These are phyloP conservation scores for Candida freyschussii DNA, from an alignment of 1,139 yeast species.

Conservation along the genomic window DNA sequence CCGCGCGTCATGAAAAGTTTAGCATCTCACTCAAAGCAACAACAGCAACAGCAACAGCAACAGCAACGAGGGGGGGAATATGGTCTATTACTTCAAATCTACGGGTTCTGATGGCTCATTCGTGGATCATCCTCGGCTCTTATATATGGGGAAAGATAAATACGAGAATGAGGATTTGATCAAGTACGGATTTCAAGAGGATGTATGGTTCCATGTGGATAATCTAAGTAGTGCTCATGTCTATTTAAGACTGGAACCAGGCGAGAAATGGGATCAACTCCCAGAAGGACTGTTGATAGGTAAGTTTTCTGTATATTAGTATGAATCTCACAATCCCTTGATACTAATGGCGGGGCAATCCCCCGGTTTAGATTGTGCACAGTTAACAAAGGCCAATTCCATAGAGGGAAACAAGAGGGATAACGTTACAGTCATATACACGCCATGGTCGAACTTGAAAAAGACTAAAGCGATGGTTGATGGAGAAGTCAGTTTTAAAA, in stretches of 20 bases:
- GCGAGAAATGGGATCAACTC: conserved; percentile 44
- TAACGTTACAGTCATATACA: conserved; percentile 65
- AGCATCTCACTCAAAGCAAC: too few relatives aligned
- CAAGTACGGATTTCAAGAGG: conserved; percentile 62
- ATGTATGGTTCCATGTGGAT: conserved; percentile 84
- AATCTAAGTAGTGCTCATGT: conserved; percentile 78
- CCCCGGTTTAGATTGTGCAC: conserved; percentile 73
- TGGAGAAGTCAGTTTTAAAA: conserved; percentile 78
- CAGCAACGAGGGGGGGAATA: conserved; percentile 20
- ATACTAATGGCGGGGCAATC: background rate
- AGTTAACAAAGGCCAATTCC: conserved; percentile 75
- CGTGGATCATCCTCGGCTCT: conserved; percentile 29
- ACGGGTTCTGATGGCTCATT: conserved; percentile 33
- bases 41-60: too few relatives aligned
- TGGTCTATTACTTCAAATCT: conserved; percentile 59
- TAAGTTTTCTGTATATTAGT: conserved; percentile 6
- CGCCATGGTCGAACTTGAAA: conserved; percentile 71
- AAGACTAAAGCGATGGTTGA: conserved; percentile 73
- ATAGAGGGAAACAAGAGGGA: conserved; percentile 73
- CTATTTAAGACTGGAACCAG: conserved; percentile 53
- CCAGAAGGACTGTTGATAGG: conserved; percentile 39
- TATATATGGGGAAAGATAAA: conserved; percentile 77
- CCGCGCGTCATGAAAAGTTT: too few relatives aligned
- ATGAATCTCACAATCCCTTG: too few relatives aligned
- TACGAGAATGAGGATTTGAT: conserved; percentile 72